These are phyloP conservation scores for Friedmanniomyces endolithicus DNA, from an alignment of 495 filamentous ascomycete genomes.

Conservation along the genomic window DNA sequence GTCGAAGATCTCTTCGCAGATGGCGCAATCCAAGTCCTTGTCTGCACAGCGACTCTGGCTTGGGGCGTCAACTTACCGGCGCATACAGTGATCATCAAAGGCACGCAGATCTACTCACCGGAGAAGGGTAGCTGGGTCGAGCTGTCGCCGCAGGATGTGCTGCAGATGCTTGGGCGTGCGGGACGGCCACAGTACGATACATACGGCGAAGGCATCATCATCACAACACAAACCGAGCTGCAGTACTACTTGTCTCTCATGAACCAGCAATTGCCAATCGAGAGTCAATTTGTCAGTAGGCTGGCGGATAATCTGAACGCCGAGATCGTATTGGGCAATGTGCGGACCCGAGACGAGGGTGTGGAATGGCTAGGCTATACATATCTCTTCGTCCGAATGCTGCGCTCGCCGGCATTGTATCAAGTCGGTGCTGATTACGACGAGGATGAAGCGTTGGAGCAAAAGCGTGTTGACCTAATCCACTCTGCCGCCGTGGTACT, in stretches of 20 bases:
- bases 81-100: slow-evolving; percentile 94
- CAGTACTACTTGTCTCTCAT: slow-evolving; percentile 93
- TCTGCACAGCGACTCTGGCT: slow-evolving; percentile 89
- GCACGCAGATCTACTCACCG: slow-evolving; percentile 93
- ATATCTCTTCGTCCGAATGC: slow-evolving; percentile 95
- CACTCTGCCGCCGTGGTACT: slow-evolving; percentile 85
- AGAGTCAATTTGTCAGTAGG: slow-evolving; percentile 88
- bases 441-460: slow-evolving; percentile 79
- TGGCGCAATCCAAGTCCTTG: slow-evolving; percentile 84
- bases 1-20: slow-evolving; percentile 91
- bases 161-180: slow-evolving; percentile 97
- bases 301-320: slow-evolving; percentile 95
- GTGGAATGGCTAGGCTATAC: slow-evolving; percentile 99
- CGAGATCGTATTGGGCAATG: slow-evolving; percentile 88
- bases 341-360: slow-evolving; percentile 85
- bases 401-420: slow-evolving; percentile 89
- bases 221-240: slow-evolving; percentile 86
- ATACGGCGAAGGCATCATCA: slow-evolving; percentile 96
- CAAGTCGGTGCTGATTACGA: slow-evolving; percentile 93
- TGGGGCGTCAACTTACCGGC: slow-evolving; percentile 95
- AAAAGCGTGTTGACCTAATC: slow-evolving; percentile 90
- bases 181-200: slow-evolving; percentile 95
- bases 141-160: slow-evolving; percentile 88
- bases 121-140: slow-evolving; percentile 99
- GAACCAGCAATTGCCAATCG: slow-evolving; percentile 95